phyloP scores from a whole-genome alignment of 805 yeast species.

The Groenewaldozyma salmanticensis region DNA sequence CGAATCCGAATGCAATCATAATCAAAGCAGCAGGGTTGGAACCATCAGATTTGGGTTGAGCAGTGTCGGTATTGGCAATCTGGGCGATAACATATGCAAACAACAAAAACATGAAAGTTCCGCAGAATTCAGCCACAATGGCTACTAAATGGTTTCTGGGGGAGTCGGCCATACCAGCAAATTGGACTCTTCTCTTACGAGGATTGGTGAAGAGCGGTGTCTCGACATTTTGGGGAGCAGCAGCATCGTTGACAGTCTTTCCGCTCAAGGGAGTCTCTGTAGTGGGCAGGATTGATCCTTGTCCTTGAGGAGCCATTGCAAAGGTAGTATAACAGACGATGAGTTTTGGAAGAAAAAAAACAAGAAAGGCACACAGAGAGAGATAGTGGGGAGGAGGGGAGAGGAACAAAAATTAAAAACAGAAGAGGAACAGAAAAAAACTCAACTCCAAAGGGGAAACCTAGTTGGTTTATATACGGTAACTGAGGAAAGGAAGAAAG shows the following conservation, averaged over 20 bases:
- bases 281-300: not conserved
- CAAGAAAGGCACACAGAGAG: not conserved
- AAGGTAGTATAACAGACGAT: not conserved
- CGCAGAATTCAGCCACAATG: conserved; percentile 71
- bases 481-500: too few relatives aligned
- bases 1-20: conserved; percentile 81
- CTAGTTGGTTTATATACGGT: too few relatives aligned
- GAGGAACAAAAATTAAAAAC: not conserved
- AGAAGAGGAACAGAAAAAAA: not conserved
- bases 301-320: not conserved
- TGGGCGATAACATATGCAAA: conserved; percentile 76
- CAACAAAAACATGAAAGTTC: conserved; percentile 79
- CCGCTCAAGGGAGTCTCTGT: not conserved
- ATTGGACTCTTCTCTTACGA: not conserved
- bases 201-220: not conserved
- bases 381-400: not conserved
- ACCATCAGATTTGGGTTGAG: conserved; percentile 25
- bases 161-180: conserved; percentile 33
- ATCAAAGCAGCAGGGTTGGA: conserved; percentile 58
- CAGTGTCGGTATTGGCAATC: conserved; percentile 57
- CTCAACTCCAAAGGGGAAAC: too few relatives aligned
- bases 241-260: not conserved
- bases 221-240: not conserved
- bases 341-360: too few relatives aligned
- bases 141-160: conserved; percentile 57